Base-by-base conservation (phyloP, 2,329 filamentous ascomycete species). In the Ophiostoma ulmi region DNA sequence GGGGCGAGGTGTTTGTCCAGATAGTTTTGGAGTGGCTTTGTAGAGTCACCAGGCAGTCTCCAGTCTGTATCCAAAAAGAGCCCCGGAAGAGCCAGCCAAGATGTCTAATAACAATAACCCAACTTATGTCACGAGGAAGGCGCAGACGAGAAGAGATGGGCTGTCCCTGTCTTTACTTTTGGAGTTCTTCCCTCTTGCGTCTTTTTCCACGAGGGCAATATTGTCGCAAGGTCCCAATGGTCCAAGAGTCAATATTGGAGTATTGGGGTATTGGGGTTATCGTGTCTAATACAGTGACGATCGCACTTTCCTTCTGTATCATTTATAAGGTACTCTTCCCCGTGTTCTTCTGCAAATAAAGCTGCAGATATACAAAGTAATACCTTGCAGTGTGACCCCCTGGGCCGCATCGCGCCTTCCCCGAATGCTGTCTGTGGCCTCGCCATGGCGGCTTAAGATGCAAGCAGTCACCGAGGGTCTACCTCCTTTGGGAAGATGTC, bases 301-400 rank as follows among this genome's bases (percentile, higher is more conserved):
- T 13, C 11, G 52, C 52, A 14, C n/a, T 63, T 63, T 63, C 58
- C 58, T 63, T 63, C 36, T 63, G 11, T 58, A 48, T 58, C 52
- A 5, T 58, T 26, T 58, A 1, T 7, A 26, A 6, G 7, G 44
- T 20, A 48, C 44, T 20, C 4, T 20, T 6, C 17, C 44, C 44
- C 17, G 3, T 20, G 17, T 48, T 48, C 44, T 48, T 5, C 44
- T 14, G 20, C 14, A 26, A 5, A n/a, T n/a, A 48, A 14, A 44
- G 39, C 39, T 3, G 44, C 44, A 48, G 52, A 22, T 26, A 10
- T 58, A 22, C 31, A 31, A 31, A 31, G 31, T 31, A 31, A 3
- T 31, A 4, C 14, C 58, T 35, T 31, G 58, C 13, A 17, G 26
- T 63, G 26, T 63, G 58, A 63, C 22, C 22, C 58, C 26, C 1